These are phyloP conservation scores for Fomes fomentarius DNA, from an alignment of 1,284 basidiomycete species.

Conservation along the genomic window DNA sequence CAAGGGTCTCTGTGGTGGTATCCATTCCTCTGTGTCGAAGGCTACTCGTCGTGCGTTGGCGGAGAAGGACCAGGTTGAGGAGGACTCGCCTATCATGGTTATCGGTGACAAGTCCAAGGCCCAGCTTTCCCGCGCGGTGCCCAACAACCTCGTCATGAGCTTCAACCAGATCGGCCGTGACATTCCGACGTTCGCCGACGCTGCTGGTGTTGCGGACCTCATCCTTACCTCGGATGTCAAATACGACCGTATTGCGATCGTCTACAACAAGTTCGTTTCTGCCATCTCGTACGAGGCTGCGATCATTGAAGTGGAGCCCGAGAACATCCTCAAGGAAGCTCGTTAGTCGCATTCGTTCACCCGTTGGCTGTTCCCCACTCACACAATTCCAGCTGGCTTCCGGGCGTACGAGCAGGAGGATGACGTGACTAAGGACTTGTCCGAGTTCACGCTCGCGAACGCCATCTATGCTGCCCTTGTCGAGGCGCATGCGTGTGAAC, in stretches of 20 bases:
- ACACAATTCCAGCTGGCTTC: slow-evolving; percentile 71
- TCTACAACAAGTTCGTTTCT: slow-evolving; percentile 97
- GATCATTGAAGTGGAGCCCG: slow-evolving; percentile 80
- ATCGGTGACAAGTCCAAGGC: slow-evolving; percentile 98
- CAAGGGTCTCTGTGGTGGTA: slow-evolving; percentile 99
- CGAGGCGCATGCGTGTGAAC: slow-evolving; percentile 96
- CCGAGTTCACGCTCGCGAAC: slow-evolving; percentile 96
- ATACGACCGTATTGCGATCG: slow-evolving; percentile 88
- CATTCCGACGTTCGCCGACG: slow-evolving; percentile 97
- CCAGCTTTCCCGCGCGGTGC: slow-evolving; percentile 78
- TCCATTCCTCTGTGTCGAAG: slow-evolving; percentile 97
- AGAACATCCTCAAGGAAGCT: slow-evolving; percentile 78
- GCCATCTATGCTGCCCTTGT: slow-evolving; percentile 94
- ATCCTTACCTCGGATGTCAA: slow-evolving; percentile 85
- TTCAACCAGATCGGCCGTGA: slow-evolving; percentile 99
- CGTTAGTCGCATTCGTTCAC: slow-evolving; percentile 47
- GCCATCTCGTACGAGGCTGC: slow-evolving; percentile 91
- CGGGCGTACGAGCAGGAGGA: slow-evolving; percentile 96
- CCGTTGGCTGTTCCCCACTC: neutral
- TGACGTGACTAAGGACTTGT: slow-evolving; percentile 91
- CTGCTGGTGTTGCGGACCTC: slow-evolving; percentile 91
- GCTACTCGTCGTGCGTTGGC: slow-evolving; percentile 74
- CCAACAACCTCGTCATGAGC: slow-evolving; percentile 77
- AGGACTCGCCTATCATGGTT: slow-evolving; percentile 78
- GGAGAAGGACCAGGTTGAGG: slow-evolving; percentile 54